Evolutionary conservation across 768 basidiomycete species (phyloP).

Genomic region (Clathrus columnatus): DNA sequence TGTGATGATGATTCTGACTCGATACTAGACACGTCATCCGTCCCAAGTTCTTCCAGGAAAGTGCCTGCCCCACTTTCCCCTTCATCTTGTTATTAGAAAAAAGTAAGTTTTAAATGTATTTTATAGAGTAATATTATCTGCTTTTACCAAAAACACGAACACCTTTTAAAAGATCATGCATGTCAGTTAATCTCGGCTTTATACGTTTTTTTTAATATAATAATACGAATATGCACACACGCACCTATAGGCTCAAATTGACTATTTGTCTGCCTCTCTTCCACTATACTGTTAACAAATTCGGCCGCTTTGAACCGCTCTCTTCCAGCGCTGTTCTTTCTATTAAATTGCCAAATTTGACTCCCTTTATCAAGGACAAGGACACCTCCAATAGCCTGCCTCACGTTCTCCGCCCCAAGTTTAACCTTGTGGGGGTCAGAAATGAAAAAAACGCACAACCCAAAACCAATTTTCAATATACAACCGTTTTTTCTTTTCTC

Average conservation of each 20-base stretch:
- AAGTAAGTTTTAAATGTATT: neutral
- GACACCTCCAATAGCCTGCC: conserved; percentile 38
- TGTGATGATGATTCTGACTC: conserved; percentile 12
- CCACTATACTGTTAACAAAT: conserved; percentile 40
- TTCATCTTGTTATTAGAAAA: no score
- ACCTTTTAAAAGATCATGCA: conserved; percentile 25
- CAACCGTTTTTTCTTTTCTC: no score
- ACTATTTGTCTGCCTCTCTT: conserved; percentile 25
- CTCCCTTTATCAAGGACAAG: conserved; percentile 53
- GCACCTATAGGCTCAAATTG: conserved; percentile 6
- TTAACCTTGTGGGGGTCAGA: neutral
- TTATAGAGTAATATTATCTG: neutral
- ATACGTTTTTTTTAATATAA: conserved; percentile 6
- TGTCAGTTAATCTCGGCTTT: neutral
- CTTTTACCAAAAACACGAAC: conserved; percentile 39
- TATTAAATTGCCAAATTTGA: conserved; percentile 47
- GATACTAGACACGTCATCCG: conserved; percentile 15
- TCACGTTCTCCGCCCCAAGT: conserved; percentile 33
- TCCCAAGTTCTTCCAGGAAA: conserved; percentile 44
- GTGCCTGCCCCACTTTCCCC: conserved; percentile 35
- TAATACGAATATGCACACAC: neutral
- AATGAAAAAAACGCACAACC: neutral
- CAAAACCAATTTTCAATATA: neutral
- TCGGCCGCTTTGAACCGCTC: conserved; percentile 56
- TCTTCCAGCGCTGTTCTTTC: conserved; percentile 43